These are phyloP conservation scores for Corchorus capsularis DNA, from an alignment of 345 rosid species.

Conservation along the genomic window DNA sequence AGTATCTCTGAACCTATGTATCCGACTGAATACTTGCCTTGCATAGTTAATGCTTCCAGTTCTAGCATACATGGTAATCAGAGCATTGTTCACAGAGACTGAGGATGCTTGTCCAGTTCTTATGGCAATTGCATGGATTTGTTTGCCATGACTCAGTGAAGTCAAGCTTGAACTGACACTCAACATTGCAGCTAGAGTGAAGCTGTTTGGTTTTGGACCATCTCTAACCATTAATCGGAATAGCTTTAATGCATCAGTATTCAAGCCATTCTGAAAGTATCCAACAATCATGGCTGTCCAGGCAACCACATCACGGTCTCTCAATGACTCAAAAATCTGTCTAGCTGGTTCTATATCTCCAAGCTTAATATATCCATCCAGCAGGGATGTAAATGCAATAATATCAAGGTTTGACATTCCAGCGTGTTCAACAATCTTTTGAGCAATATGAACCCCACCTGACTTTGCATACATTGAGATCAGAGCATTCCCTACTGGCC, in stretches of 20 bases:
- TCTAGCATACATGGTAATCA: constrained; percentile 83
- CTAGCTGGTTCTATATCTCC: constrained; percentile 79
- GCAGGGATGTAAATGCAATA: constrained; percentile 75
- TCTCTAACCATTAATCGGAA: constrained; percentile 65
- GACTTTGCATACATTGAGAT: constrained; percentile 80
- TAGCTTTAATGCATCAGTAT: constrained; percentile 58
- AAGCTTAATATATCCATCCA: constrained; percentile 80
- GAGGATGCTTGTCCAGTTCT: constrained; percentile 57
- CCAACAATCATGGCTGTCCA: constrained; percentile 99
- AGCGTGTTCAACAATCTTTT: constrained; percentile 48
- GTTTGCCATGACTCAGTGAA: constrained; percentile 78
- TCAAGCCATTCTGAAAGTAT: constrained; percentile 70
- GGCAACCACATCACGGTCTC: constrained; percentile 66
- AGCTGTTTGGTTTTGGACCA: constrained; percentile 77
- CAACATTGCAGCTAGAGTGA: constrained; percentile 81
- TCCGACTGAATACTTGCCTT: constrained; percentile 48
- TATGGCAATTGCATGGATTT: constrained; percentile 75
- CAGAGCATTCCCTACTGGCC: constrained; percentile 68
- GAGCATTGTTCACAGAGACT: constrained; percentile 73
- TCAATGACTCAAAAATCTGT: constrained; percentile 67
- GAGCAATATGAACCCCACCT: constrained; percentile 63
- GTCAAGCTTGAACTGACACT: constrained; percentile 74
- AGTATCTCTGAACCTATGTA: constrained; percentile 45
- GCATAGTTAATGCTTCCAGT: constrained; percentile 70
- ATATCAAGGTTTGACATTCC: constrained; percentile 51